Conservation (phyloP, 768 basidiomycete species). For the Peribolospora kevripleyi region DNA sequence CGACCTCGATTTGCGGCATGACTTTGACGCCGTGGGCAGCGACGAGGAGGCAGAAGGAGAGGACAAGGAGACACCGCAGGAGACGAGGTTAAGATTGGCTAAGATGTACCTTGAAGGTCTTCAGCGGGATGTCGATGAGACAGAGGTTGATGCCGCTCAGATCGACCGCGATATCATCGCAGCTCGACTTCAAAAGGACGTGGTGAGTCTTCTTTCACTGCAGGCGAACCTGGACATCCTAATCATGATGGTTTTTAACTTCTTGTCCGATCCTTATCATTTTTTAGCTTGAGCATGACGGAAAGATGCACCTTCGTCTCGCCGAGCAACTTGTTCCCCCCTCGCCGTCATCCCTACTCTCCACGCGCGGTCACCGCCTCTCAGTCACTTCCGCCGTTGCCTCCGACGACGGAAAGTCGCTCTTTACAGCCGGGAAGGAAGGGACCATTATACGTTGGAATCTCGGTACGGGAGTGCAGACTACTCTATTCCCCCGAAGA, state of each 20-base stretch:
- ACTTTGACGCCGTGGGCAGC: conserved; percentile 18
- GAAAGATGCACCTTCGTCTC: conserved; percentile 59
- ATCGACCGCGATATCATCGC: conserved; percentile 83
- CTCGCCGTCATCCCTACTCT: conserved; percentile 2
- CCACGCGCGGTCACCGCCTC: conserved; percentile 41
- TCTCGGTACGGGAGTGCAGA: conserved; percentile 36
- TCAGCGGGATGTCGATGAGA: conserved; percentile 57
- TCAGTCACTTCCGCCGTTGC: conserved; percentile 60
- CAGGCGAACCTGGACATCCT: neutral
- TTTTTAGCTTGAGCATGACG: conserved; percentile 44
- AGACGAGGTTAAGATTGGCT: conserved; percentile 74
- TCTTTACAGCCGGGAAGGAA: conserved; percentile 82
- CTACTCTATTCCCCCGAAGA: conserved; percentile 27
- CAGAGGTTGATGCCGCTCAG: conserved; percentile 78
- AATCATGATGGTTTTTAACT: neutral
- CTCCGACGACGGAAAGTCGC: conserved; percentile 40
- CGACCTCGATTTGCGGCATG: neutral
- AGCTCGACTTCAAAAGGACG: conserved; percentile 71
- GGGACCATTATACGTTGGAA: conserved; percentile 74
- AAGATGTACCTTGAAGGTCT: conserved; percentile 71
- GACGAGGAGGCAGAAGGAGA: conserved; percentile 44
- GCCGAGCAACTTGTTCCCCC: conserved; percentile 26
- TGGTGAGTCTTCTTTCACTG: conserved; percentile 23
- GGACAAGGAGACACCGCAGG: conserved; percentile 72
- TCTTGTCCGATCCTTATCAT: neutral